Evolutionary conservation across 2,329 filamentous ascomycete genomes (phyloP), one percentile per base, ranked within the genome.

Genomic region (Biscogniauxia marginata): DNA sequence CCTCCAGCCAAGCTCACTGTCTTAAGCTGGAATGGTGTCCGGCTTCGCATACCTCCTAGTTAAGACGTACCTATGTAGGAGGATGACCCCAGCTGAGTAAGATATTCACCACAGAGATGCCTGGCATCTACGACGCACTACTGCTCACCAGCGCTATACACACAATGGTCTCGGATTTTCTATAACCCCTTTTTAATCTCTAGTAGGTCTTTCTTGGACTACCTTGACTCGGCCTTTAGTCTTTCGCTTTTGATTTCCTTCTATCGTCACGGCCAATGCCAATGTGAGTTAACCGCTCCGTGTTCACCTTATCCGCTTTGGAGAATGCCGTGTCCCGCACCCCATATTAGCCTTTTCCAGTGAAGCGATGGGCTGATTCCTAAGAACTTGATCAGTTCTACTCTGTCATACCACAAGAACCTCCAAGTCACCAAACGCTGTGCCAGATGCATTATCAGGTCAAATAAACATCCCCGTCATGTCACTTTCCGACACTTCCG

Each of bases 371-470:
- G 30, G 13, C 30, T 6, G n/a, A 39, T 39, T 16, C 30, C 30
- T 51, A 54, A 58, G 49, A 53, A 58, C 46, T 59, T 52, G 39
- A 49, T 62, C 50, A 56, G 59, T 55, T 56, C 51, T 51, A 22
- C 25, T 65, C 61, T 65, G 64, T 62, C 60, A 59, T 64, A 59
- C 59, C 59, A 55, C 55, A 60, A 58, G 59, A 67, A 60, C 50
- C 52, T 55, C 62, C 57, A 61, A 59, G 67, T 64, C 68, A 64
- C 68, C 65, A 50, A 70, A 71, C 68, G 69, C 68, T 68, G 65
- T 66, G 67, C 67, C 67, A 64, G 65, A 71, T 71, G 69, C 69
- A 69, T 65, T 52, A 60, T 50, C 44, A 20, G 18, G 44, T 46
- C 44, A 46, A 46, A 22, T 53, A 61, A 63, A 60, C 57, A 43